A percentile compares a stretch with the other conserved stretches of the same genome.
Conservation (phyloP, 306 rosid genomes). For the Glycyrrhiza uralensis region DNA sequence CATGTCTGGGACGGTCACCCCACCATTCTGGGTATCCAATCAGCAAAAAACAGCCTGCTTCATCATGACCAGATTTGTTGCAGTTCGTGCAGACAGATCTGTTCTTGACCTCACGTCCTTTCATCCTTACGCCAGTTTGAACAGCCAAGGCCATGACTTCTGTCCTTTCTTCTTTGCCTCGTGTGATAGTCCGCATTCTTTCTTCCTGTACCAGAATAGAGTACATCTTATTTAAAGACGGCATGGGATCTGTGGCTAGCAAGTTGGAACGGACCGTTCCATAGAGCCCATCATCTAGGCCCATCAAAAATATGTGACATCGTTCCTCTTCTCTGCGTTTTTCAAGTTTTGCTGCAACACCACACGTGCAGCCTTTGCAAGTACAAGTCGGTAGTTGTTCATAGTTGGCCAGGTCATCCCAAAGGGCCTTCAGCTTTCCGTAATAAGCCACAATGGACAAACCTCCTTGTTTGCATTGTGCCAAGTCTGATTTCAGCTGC, state of each 20-base stretch:
- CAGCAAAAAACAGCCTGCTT: neutral
- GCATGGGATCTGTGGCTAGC: neutral
- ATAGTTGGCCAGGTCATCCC: neutral
- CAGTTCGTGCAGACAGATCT: neutral
- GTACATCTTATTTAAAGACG: neutral
- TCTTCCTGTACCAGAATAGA: neutral
- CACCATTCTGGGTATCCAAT: neutral
- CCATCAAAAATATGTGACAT: neutral
- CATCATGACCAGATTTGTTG: neutral
- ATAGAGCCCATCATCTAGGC: neutral
- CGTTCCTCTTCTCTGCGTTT: neutral
- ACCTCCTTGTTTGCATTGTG: neutral
- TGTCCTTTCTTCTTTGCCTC: neutral
- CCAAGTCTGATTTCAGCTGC: neutral
- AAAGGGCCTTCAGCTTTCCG: neutral
- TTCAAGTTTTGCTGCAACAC: neutral
- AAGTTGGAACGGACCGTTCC: neutral
- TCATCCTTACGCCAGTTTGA: neutral
- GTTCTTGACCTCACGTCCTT: neutral
- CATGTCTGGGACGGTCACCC: neutral
- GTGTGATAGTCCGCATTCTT: neutral
- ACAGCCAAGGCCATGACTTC: neutral
- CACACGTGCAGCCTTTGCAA: neutral
- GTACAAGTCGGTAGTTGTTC: neutral
- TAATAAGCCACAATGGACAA: neutral